Percentiles rank a stretch among this genome's conserved stretches.
Evolutionary conservation across 2,329 filamentous ascomycete species (phyloP).

Genomic region (Samsoniella hepiali): DNA sequence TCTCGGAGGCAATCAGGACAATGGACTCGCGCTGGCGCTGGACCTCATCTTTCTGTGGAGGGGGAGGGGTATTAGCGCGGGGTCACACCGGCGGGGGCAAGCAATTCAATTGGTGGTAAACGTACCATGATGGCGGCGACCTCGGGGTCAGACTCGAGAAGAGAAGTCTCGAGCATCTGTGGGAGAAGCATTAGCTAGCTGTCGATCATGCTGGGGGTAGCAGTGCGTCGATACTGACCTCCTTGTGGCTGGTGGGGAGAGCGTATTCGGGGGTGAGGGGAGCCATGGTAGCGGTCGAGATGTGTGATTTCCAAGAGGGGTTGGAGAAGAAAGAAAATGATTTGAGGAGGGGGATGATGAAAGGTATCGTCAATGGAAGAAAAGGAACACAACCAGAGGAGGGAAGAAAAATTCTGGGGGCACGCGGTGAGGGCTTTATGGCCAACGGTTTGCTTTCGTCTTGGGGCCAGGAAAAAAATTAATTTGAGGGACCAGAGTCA

Average conservation of each 20-base stretch:
- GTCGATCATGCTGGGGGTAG: conserved; percentile 9
- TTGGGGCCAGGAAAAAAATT: conserved; percentile 10
- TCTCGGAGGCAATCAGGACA: conserved; percentile 97
- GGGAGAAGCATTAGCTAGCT: conserved; percentile 28
- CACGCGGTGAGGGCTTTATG: conserved; percentile 18
- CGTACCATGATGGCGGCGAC: conserved; percentile 94
- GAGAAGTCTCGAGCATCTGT: conserved; percentile 92
- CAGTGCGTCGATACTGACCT: conserved; percentile 38
- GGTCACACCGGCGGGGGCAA: not conserved
- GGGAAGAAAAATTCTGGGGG: conserved; percentile 5
- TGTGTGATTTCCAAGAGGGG: conserved; percentile 1
- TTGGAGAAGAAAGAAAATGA: conserved; percentile 14
- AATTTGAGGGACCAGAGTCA: not conserved
- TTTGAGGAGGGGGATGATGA: conserved; percentile 14
- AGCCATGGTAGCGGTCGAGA: conserved; percentile 36
- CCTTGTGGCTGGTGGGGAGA: conserved; percentile 52
- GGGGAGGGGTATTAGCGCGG: conserved; percentile 31
- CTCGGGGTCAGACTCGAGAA: conserved; percentile 88
- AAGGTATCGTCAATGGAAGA: conserved; percentile 4
- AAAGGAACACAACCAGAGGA: conserved; percentile 5
- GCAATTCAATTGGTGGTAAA: conserved; percentile 19
- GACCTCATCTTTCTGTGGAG: conserved; percentile 75
- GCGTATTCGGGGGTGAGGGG: conserved; percentile 46
- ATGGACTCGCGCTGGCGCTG: conserved; percentile 98
- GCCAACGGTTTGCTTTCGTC: conserved; percentile 10